These are phyloP conservation scores for Incumbomyces delicatus DNA, from an alignment of 2,329 filamentous ascomycete species.

Conservation along the genomic window DNA sequence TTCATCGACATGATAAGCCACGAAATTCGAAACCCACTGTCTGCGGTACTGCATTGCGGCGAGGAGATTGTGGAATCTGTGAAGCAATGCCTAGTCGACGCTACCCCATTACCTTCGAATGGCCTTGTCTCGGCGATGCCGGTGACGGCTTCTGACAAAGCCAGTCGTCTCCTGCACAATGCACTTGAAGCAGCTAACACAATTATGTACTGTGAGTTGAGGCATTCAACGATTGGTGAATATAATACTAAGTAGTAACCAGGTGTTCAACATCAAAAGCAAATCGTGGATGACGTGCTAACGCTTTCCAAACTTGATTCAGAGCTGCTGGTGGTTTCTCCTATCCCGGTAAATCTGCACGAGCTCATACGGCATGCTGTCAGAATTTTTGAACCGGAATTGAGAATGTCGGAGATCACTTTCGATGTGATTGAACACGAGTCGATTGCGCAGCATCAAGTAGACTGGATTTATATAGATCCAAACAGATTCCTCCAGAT, in stretches of 20 bases:
- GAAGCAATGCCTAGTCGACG: constrained; percentile 1
- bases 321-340: constrained; percentile 57
- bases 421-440: constrained; percentile 21
- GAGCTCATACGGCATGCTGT: constrained; percentile 55
- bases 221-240: too few relatives aligned
- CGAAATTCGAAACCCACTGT: constrained; percentile 46
- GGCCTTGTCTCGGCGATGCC: background rate
- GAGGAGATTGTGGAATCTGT: constrained; percentile 48
- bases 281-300: constrained; percentile 62
- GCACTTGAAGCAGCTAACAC: constrained; percentile 67
- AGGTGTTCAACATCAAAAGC: constrained; percentile 68
- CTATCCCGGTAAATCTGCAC: constrained; percentile 57
- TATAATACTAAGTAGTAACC: too few relatives aligned
- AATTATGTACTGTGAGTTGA: constrained; percentile 44
- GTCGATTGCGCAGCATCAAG: constrained; percentile 50
- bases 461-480: constrained; percentile 58
- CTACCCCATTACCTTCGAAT: background rate
- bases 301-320: constrained; percentile 67
- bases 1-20: constrained; percentile 46
- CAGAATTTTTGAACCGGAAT: constrained; percentile 68
- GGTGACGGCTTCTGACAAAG: constrained; percentile 19
- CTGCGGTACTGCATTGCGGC: constrained; percentile 50
- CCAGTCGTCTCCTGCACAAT: constrained; percentile 39
- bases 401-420: constrained; percentile 24
- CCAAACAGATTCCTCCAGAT: constrained; percentile 51